phyloP scores from a whole-genome alignment of 345 rosid genomes.

The Boechera retrofracta region DNA sequence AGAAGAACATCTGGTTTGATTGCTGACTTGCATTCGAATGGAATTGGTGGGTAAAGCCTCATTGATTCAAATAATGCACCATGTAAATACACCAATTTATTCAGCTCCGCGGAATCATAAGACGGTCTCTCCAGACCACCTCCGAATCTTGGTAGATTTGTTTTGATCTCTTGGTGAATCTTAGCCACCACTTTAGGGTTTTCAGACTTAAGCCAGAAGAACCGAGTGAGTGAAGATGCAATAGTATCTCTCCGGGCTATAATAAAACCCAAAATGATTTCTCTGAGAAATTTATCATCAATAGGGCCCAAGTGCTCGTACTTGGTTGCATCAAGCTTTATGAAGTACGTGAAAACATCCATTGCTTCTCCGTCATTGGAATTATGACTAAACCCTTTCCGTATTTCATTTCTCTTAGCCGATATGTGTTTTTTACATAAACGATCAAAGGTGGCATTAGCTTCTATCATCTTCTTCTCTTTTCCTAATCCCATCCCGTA shows the following conservation, averaged over 20 bases:
- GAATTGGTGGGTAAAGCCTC: conserved; percentile 47
- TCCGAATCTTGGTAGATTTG: conserved; percentile 13
- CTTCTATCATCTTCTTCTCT: conserved; percentile 46
- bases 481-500: conserved; percentile 40
- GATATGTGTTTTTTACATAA: conserved; percentile 25
- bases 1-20: conserved; percentile 41
- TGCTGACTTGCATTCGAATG: conserved; percentile 26
- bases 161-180: conserved; percentile 50
- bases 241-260: conserved; percentile 52
- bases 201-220: conserved; percentile 54
- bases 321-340: conserved; percentile 26
- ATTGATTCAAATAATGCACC: conserved; percentile 46
- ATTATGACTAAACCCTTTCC: neutral
- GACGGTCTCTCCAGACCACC: conserved; percentile 4
- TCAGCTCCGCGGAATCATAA: conserved; percentile 21
- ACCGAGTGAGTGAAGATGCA: conserved; percentile 47
- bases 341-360: conserved; percentile 49
- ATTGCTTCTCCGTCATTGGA: neutral
- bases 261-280: conserved; percentile 48
- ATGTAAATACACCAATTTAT: conserved; percentile 43
- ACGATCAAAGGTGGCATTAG: conserved; percentile 25
- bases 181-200: conserved; percentile 44
- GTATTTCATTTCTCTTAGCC: conserved; percentile 40
- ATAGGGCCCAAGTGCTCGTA: neutral
- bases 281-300: conserved; percentile 52